Evolutionary conservation across 306 rosid genomes (phyloP), one percentile per base, ranked within the genome.

Genomic region (Vicia faba): DNA sequence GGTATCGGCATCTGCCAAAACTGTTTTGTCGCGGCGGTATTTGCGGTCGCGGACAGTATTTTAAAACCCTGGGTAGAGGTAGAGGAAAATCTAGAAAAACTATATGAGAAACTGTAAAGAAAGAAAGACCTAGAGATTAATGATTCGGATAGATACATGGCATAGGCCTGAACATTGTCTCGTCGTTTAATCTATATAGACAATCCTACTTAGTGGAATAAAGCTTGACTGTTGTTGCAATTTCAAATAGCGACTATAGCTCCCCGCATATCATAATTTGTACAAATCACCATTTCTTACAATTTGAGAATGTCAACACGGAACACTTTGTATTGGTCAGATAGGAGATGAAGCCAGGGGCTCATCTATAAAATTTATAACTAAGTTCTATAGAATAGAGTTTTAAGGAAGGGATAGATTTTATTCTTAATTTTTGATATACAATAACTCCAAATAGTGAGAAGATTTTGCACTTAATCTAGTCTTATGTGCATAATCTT

Each of bases 291-390:
- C 12, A 11, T 12, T 43, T 43, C 12, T 5, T 11, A 43, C 48
- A 43, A 43, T 43, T 5, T 43, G 48, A 13, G 14, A 13, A 11
- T 41, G 46, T 11, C 14, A 10, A 40, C 46, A 41, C 6, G 2
- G 53, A 15, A 14, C 23, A 46, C 53, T 46, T 15, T 46, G 53
- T 46, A 46, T 46, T 46, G 53, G 23, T 46, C 20, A 46, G 11
- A 25, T 48, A 48, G 54, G 9, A 48, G 54, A 48, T 48, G 54
- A 48, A 48, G 54, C 20, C 54, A 15, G 54, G 54, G 54, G 54
- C 23, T 7, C 11, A 48, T 14, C 10, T 46, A 15, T 1, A 25
- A 25, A 48, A 14, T 7, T 48, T 48, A 4, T 11, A 23, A 54
- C 8, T 25, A 1, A 54, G 35, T 54, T 12, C 36, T 54, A 25